phyloP scores from a whole-genome alignment of 2,329 filamentous ascomycete genomes.

The Trichoderma polysporum region DNA sequence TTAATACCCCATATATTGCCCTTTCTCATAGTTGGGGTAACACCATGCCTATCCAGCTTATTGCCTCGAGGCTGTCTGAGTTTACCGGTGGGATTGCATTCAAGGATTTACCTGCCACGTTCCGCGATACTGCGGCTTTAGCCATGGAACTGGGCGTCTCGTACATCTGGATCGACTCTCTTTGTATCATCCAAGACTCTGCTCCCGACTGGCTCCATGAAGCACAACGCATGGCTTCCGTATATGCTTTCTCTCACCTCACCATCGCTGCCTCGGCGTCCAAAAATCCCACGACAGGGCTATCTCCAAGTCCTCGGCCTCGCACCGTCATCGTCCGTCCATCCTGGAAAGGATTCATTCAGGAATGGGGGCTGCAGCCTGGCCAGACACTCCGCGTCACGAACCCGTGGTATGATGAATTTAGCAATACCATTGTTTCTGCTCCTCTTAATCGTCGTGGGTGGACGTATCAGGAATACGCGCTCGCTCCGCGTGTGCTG shows the following conservation, averaged over 20 bases:
- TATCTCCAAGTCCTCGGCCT: background rate
- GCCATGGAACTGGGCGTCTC: background rate
- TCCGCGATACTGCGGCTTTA: background rate
- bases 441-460: background rate
- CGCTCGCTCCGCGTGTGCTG: conserved; percentile 1
- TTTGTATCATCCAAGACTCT: conserved; percentile 6
- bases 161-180: conserved; percentile 12
- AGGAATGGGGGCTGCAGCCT: background rate
- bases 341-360: background rate
- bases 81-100: background rate
- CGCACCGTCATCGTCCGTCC: conserved; percentile 6
- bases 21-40: conserved; percentile 9
- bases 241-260: conserved; percentile 5
- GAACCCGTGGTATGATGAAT: conserved; percentile 5
- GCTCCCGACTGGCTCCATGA: conserved; percentile 8
- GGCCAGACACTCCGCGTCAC: conserved; percentile 2
- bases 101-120: background rate
- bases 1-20: background rate
- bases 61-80: background rate
- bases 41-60: background rate
- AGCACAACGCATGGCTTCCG: conserved; percentile 9
- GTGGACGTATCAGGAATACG: conserved; percentile 11
- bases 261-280: conserved; percentile 8
- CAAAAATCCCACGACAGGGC: background rate
- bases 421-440: conserved; percentile 3